Evolutionary conservation across 2,329 filamentous ascomycete genomes (phyloP).

Genomic region (Claviceps sp.): DNA sequence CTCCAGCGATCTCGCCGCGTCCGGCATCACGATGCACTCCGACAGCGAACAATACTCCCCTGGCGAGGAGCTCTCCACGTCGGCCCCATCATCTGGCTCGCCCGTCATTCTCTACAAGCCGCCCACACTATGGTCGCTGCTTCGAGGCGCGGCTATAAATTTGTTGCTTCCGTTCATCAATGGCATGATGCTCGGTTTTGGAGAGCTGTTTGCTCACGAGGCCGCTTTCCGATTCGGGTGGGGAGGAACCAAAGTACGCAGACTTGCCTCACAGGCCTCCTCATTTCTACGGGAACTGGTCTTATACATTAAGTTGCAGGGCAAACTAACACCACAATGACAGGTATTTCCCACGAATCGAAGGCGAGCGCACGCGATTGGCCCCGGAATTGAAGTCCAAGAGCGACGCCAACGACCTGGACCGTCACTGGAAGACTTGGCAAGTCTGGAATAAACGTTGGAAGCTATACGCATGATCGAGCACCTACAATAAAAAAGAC

Average conservation of each 20-base stretch:
- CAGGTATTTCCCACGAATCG: constrained; percentile 47
- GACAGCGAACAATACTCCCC: constrained; percentile 74
- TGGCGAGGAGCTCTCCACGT: constrained; percentile 46
- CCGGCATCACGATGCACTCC: constrained; percentile 63
- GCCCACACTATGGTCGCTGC: constrained; percentile 71
- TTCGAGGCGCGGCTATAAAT: constrained; percentile 89
- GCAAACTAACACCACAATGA: constrained; percentile 6
- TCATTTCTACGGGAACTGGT: no score
- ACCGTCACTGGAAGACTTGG: constrained; percentile 49
- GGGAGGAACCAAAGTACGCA: constrained; percentile 73
- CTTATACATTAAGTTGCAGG: neutral
- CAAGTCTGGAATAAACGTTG: constrained; percentile 49
- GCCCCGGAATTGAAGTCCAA: constrained; percentile 71
- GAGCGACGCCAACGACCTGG: constrained; percentile 48
- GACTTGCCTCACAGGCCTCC: no score
- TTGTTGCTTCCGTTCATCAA: constrained; percentile 92
- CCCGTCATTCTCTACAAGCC: constrained; percentile 78
- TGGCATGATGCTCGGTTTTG: constrained; percentile 95
- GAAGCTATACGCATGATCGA: neutral
- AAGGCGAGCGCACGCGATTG: constrained; percentile 52
- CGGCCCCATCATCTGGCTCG: constrained; percentile 48
- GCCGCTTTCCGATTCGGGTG: constrained; percentile 86
- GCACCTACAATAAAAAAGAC: neutral
- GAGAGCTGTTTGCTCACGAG: constrained; percentile 93
- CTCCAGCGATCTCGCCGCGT: constrained; percentile 49